Evolutionary conservation across 2,329 filamentous ascomycete species (phyloP), one percentile per base, ranked within the genome.

Genomic region (Hymenoscyphus scutula): DNA sequence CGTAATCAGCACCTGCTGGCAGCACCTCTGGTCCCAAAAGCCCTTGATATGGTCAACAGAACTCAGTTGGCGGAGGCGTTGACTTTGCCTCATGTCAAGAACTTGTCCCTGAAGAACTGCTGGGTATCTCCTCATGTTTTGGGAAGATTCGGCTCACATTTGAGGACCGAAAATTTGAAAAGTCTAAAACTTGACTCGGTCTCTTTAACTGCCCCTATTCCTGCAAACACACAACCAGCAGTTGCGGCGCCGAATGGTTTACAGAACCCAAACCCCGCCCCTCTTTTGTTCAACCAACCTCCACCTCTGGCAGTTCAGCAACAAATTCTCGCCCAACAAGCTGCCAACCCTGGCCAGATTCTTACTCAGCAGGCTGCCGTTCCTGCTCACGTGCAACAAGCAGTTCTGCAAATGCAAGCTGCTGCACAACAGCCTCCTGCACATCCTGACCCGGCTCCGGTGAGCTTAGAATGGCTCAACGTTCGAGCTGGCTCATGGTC

Each of bases 71-170:
- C 63, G 17, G 38, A 56, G 1, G 62, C 86, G 5, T 71, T 87
- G n/a, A 72, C 73, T 1, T 79, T 91, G 53, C 83, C 82, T 2
- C 74, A 83, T 68, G 73, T 90, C 27, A 77, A 84, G 64, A 77
- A 84, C 57, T 73, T 91, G 2, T 86, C 82, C 0, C 76, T 91
- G 8, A 84, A 84, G 67, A 91, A 91, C 68, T 90, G 88, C 74
- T 91, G 88, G 87, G 77, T 85, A 13, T 82, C 82, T 2, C 87
- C 88, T 0, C 77, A 81, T 48, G 78, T 85, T 1, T 77, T 90
- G 34, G 70, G 81, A 34, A 76, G 79, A 11, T 78, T 87, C 58
- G 75, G 87, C 62, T 75, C 76, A 2, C 72, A 74, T 4, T 82
- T 87, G 73, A 77, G 79, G 23, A 70, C 75, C 5, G 71, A 74